Conservation (phyloP, 129 eudicot species). For the Rutidosis leptorrhynchoides region DNA sequence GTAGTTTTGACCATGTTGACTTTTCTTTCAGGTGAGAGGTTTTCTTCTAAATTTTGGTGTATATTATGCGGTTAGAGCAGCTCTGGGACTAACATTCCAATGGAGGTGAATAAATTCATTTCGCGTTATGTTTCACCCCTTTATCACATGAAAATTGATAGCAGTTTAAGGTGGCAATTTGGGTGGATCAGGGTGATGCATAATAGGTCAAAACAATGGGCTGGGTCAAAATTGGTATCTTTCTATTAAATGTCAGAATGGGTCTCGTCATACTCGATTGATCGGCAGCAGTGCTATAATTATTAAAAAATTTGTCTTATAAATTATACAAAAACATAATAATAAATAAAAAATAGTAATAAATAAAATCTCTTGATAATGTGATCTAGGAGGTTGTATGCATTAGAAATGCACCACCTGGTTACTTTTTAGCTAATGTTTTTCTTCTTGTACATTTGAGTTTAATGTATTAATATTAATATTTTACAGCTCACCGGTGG, state of each 20-base stretch:
- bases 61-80: constrained; percentile 93
- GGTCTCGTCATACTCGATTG: neutral
- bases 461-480: neutral
- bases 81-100: constrained; percentile 80
- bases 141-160: neutral
- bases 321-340: neutral
- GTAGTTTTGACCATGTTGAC: neutral
- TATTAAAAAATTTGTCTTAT: neutral
- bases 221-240: neutral
- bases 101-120: constrained; percentile 65
- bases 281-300: neutral
- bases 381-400: constrained; percentile 7
- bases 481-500: constrained; percentile 80
- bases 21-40: constrained; percentile 66
- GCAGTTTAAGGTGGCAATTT: neutral
- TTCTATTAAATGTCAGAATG: neutral
- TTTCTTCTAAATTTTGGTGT: constrained; percentile 98
- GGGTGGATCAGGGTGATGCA: neutral
- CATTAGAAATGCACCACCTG: neutral
- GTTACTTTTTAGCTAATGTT: neutral
- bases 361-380: neutral
- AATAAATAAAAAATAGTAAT: neutral
- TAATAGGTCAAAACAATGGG: neutral
- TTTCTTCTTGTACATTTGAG: neutral
- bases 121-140: constrained; percentile 8